These are phyloP conservation scores for Mesembryanthemum crystallinum DNA, from an alignment of 148 eudicot genomes.

Conservation along the genomic window DNA sequence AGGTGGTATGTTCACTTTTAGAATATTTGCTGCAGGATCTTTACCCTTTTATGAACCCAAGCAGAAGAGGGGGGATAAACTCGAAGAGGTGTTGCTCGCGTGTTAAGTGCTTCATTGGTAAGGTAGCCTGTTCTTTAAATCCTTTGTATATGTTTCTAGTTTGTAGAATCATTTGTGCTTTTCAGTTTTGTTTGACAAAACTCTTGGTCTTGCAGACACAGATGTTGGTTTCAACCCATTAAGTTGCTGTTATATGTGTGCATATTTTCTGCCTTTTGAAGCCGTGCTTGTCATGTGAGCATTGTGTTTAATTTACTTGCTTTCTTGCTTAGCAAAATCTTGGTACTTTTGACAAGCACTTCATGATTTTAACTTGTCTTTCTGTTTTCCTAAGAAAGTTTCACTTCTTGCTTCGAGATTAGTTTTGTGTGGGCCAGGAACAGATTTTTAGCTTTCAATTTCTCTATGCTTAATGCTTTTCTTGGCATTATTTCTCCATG, in stretches of 20 bases:
- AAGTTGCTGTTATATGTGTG: neutral
- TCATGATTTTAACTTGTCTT: too few species aligned
- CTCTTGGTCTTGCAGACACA: slow-evolving; percentile 51
- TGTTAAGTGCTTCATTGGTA: slow-evolving; percentile 87
- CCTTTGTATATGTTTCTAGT: neutral
- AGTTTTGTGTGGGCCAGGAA: too few species aligned
- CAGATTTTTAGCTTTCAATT: neutral
- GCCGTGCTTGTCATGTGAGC: neutral
- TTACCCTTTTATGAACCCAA: slow-evolving; percentile 68
- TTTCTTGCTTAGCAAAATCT: too few species aligned
- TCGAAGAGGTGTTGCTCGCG: slow-evolving; percentile 51
- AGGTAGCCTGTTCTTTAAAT: neutral
- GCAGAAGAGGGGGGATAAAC: slow-evolving; percentile 45
- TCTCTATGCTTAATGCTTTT: too few species aligned
- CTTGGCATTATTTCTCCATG: too few species aligned
- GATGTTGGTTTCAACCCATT: slow-evolving; percentile 84
- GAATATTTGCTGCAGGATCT: slow-evolving; percentile 33
- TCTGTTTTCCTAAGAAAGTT: too few species aligned
- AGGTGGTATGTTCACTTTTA: neutral
- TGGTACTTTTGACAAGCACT: too few species aligned
- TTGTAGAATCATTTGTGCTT: neutral
- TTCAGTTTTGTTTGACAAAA: slow-evolving; percentile 1
- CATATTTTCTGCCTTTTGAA: neutral
- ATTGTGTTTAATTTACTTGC: too few species aligned
- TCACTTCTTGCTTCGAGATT: too few species aligned